These are phyloP conservation scores for Hemisphaericaspora lyxosophila DNA, from an alignment of 1,139 yeast genomes.

Conservation along the genomic window DNA sequence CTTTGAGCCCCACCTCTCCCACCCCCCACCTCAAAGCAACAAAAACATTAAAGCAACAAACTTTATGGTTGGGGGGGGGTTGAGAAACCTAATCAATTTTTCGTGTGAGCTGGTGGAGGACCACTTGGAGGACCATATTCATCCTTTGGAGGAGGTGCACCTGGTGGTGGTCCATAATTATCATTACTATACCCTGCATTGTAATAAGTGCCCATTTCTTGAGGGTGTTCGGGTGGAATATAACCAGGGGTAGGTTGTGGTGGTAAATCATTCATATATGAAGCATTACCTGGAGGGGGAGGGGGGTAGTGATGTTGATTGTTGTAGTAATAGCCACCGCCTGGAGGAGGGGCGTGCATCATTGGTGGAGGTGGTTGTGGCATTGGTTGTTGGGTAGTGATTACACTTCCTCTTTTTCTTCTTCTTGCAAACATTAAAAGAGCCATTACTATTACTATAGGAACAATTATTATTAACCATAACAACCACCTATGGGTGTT, in stretches of 20 bases:
- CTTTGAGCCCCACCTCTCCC: no score
- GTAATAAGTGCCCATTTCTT: conserved; percentile 4
- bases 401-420: conserved; percentile 1
- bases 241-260: conserved; percentile 8
- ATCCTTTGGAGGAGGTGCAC: conserved; percentile 5
- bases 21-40: no score
- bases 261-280: conserved; percentile 6
- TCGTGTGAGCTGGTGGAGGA: conserved; percentile 10
- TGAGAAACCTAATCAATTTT: background rate
- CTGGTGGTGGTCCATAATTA: conserved; percentile 2
- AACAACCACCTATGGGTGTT: conserved; percentile 4
- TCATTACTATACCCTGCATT: conserved; percentile 2
- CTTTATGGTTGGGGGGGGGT: no score
- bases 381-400: conserved; percentile 3
- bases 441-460: background rate
- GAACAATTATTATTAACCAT: conserved; percentile 5
- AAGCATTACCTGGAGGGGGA: background rate
- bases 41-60: no score
- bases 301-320: background rate
- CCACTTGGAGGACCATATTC: conserved; percentile 9
- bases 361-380: conserved; percentile 4
- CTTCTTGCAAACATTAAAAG: background rate
- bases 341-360: conserved; percentile 1
- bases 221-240: conserved; percentile 6
- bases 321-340: conserved; percentile 1